Conservation (phyloP, 1,284 basidiomycete genomes). For the Ceratobasidium papillatum region DNA sequence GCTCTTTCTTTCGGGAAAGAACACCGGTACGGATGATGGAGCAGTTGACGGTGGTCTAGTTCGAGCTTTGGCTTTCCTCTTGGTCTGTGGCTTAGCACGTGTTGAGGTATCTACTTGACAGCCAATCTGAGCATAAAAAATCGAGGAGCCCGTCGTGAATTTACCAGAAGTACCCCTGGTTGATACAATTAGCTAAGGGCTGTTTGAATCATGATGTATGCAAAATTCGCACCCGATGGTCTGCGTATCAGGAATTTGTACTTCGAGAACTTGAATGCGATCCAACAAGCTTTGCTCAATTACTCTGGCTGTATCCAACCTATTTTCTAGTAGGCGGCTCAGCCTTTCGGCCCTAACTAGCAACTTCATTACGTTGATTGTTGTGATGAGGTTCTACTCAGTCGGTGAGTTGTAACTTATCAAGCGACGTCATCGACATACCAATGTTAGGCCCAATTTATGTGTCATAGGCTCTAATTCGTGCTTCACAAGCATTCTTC, state of each 20-base stretch:
- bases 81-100: too few relatives aligned
- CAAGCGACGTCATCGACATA: background rate
- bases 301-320: background rate
- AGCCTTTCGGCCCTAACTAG: slow-evolving; percentile 3
- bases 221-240: background rate
- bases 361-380: slow-evolving; percentile 4
- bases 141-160: too few relatives aligned
- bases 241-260: background rate
- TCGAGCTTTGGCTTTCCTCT: too few relatives aligned
- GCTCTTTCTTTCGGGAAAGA: too few relatives aligned
- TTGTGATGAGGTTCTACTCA: background rate
- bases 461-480: background rate
- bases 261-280: background rate
- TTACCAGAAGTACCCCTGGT: too few relatives aligned
- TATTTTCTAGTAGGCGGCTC: background rate
- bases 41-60: too few relatives aligned
- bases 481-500: background rate
- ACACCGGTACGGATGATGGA: too few relatives aligned
- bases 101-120: too few relatives aligned
- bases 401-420: background rate
- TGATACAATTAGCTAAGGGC: too few relatives aligned
- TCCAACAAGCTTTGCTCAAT: slow-evolving; percentile 1
- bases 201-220: too few relatives aligned
- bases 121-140: too few relatives aligned
- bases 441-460: background rate